Conservation (phyloP, 2,329 filamentous ascomycete genomes). For the Alternaria conjuncta region DNA sequence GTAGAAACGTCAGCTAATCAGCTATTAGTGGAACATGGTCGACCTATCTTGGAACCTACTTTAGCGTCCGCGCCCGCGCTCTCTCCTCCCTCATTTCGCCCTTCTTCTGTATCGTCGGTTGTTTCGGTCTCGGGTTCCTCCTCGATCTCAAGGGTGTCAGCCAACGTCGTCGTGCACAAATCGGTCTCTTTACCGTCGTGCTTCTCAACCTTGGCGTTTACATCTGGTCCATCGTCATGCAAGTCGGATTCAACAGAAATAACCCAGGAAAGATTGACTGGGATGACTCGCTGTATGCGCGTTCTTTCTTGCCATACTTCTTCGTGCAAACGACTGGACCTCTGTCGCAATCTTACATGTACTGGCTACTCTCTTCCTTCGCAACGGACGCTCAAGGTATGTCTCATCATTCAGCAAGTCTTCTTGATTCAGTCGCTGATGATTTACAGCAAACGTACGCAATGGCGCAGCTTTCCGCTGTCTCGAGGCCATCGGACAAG, state of each 20-base stretch:
- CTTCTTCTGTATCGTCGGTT: conserved; percentile 59
- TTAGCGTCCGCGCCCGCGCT: conserved; percentile 54
- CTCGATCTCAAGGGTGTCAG: conserved; percentile 70
- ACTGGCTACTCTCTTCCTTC: conserved; percentile 41
- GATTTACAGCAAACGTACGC: conserved; percentile 24
- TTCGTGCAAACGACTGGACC: conserved; percentile 55
- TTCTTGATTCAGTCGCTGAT: conserved; percentile 3
- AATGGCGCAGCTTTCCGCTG: conserved; percentile 37
- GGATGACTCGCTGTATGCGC: conserved; percentile 52
- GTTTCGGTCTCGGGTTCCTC: conserved; percentile 62
- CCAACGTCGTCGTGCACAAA: conserved; percentile 57
- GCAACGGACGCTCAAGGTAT: conserved; percentile 35
- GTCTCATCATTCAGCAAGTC: neutral
- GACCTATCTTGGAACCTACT: conserved; percentile 55
- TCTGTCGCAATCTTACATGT: conserved; percentile 40
- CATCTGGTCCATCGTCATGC: conserved; percentile 59
- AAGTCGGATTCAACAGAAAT: conserved; percentile 49
- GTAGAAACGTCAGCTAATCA: neutral
- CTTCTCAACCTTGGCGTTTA: conserved; percentile 58
- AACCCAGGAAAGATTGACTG: conserved; percentile 56
- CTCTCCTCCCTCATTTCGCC: conserved; percentile 56
- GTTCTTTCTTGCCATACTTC: conserved; percentile 57
- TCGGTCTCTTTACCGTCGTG: conserved; percentile 55
- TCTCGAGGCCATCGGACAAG: conserved; percentile 36
- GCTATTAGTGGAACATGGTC: conserved; percentile 52